Evolutionary conservation across 768 basidiomycete species (phyloP).

Genomic region (Psilocybe subaeruginosa): DNA sequence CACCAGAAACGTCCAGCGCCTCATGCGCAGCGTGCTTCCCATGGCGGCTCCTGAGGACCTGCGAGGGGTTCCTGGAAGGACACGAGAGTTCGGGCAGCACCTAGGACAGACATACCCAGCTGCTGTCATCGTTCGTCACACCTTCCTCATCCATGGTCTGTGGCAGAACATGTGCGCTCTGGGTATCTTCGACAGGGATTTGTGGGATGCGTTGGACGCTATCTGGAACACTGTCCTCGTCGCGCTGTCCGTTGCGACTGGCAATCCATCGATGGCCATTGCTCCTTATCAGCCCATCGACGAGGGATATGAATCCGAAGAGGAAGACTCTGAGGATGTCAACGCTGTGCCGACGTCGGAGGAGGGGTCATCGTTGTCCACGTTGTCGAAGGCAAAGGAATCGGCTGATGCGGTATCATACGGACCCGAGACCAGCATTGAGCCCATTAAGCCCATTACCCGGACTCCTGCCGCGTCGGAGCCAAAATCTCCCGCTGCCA

Average conservation of each 20-base stretch:
- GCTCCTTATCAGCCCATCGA: neutral
- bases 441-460: neutral
- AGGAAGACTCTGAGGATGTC: neutral
- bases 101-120: conserved; percentile 45
- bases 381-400: neutral
- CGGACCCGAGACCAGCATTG: neutral
- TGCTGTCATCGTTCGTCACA: conserved; percentile 50
- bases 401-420: neutral
- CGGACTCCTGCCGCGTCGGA: neutral
- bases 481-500: neutral
- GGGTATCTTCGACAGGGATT: conserved; percentile 63
- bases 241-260: conserved; percentile 57
- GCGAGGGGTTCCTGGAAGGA: conserved; percentile 19
- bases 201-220: conserved; percentile 71
- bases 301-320: neutral
- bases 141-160: conserved; percentile 58
- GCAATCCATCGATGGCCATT: conserved; percentile 29
- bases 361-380: neutral
- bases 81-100: conserved; percentile 30
- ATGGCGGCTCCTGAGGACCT: conserved; percentile 32
- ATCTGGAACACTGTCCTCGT: conserved; percentile 71
- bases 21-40: conserved; percentile 56
- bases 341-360: neutral
- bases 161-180: conserved; percentile 75
- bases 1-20: conserved; percentile 51